These are phyloP conservation scores for Oryza glaberrima DNA, from an alignment of 176 grass and related monocot genomes.

Conservation along the genomic window DNA sequence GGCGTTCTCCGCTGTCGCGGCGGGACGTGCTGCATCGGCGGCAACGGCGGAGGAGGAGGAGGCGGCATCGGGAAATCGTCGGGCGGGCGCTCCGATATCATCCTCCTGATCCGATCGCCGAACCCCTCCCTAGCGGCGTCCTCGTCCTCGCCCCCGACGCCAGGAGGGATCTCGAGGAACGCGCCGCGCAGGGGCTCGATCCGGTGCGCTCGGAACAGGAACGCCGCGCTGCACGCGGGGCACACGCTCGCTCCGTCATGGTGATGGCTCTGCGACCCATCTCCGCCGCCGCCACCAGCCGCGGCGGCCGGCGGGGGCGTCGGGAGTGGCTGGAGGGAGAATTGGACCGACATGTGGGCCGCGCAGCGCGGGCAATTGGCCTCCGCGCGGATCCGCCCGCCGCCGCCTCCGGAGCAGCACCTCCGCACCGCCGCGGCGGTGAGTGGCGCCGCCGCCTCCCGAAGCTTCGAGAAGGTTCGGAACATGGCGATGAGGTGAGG, in stretches of 20 bases:
- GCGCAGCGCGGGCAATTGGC: conserved; percentile 72
- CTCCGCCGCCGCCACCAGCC: fast-evolving
- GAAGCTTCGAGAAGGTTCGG: conserved; percentile 47
- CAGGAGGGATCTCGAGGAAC: conserved; percentile 71
- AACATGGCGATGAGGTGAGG: conserved; percentile 31
- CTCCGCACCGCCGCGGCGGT: conserved; percentile 31
- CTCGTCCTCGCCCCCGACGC: conserved; percentile 26
- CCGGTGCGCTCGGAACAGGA: conserved; percentile 70
- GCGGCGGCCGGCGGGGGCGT: not conserved
- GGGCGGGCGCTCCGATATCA: conserved; percentile 57
- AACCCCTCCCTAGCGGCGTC: conserved; percentile 27
- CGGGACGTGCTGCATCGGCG: not conserved
- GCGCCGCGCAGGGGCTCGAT: conserved; percentile 70
- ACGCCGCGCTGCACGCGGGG: conserved; percentile 54
- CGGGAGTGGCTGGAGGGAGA: conserved; percentile 49
- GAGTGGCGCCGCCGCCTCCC: conserved; percentile 49
- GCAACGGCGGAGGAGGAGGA: conserved; percentile 43
- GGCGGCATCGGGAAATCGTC: conserved; percentile 52
- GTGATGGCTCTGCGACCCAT: not conserved
- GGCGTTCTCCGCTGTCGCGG: conserved; percentile 30
- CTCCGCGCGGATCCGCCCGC: conserved; percentile 59
- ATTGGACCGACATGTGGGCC: conserved; percentile 58
- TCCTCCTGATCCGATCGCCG: conserved; percentile 47
- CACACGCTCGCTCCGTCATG: conserved; percentile 57
- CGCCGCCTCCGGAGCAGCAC: conserved; percentile 34